Conservation (phyloP, 2,329 filamentous ascomycete species). For the Fusarium tjaetaba region DNA sequence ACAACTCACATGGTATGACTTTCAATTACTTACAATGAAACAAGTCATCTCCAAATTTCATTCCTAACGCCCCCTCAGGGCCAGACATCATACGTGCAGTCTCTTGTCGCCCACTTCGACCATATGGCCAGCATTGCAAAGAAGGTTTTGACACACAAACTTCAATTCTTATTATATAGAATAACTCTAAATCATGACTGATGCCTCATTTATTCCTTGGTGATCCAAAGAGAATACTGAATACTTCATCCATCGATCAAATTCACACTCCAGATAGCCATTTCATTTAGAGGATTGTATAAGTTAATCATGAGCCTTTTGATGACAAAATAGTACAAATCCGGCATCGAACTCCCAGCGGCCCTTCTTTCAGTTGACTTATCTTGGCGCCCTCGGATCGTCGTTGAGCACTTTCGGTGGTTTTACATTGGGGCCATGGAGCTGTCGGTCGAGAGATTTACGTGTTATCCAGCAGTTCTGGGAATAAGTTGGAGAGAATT, state of each 20-base stretch:
- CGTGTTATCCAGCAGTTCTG: background rate
- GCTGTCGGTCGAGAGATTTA: background rate
- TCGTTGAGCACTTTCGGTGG: background rate
- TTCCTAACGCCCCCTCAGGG: background rate
- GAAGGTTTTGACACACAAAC: background rate
- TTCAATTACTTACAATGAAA: too few relatives aligned
- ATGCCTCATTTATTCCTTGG: background rate
- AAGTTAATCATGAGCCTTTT: background rate
- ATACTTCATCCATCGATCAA: background rate
- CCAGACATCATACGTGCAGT: background rate
- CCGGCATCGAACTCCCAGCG: too few relatives aligned
- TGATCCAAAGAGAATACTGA: background rate
- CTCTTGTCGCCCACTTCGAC: background rate
- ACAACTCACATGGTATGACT: too few relatives aligned
- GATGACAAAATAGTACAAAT: background rate
- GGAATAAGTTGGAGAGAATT: background rate
- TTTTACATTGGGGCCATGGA: background rate
- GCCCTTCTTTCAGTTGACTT: too few relatives aligned
- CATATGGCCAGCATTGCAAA: background rate
- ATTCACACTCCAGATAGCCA: background rate
- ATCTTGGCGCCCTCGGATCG: background rate
- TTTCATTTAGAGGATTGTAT: background rate
- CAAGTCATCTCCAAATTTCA: too few relatives aligned
- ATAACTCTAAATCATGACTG: background rate
- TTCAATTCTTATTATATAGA: too few relatives aligned